These are phyloP conservation scores for Trametes polyzona DNA, from an alignment of 1,284 basidiomycete species.

Conservation along the genomic window DNA sequence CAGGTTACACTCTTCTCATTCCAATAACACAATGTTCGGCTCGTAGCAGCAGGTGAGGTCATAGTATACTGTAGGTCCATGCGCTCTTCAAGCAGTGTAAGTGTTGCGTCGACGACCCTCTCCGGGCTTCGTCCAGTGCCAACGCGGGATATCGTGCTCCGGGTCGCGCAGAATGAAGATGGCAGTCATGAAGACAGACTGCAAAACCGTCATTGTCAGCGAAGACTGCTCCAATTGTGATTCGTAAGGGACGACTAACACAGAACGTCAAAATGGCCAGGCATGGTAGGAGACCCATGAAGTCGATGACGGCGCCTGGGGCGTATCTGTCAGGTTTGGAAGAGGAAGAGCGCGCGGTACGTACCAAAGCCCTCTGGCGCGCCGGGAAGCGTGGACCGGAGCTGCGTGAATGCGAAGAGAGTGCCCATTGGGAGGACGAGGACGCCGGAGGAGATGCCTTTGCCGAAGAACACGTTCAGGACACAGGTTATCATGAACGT, in stretches of 20 bases:
- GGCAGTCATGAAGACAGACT: slow-evolving; percentile 31
- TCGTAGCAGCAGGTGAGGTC: too few species aligned
- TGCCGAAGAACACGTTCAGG: slow-evolving; percentile 27
- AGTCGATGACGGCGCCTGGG: slow-evolving; percentile 17
- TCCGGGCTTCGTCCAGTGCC: slow-evolving; percentile 10
- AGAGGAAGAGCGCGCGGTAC: background rate
- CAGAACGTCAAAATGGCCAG: slow-evolving; percentile 29
- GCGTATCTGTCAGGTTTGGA: background rate
- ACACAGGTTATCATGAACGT: slow-evolving; percentile 29
- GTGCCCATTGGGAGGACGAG: slow-evolving; percentile 29
- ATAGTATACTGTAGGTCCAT: too few species aligned
- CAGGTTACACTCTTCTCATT: too few species aligned
- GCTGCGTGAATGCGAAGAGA: slow-evolving; percentile 31
- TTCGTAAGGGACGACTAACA: slow-evolving; percentile 15
- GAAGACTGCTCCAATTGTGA: background rate
- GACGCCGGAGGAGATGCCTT: slow-evolving; percentile 25
- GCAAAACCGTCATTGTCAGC: background rate
- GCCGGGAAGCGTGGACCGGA: slow-evolving; percentile 29
- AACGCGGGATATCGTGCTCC: slow-evolving; percentile 22
- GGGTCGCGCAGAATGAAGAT: slow-evolving; percentile 29
- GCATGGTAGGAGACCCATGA: slow-evolving; percentile 30
- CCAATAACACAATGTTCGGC: too few species aligned
- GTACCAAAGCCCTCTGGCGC: slow-evolving; percentile 30
- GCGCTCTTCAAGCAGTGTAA: background rate
- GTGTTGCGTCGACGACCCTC: slow-evolving; percentile 6